Conservation (phyloP, 2,329 filamentous ascomycete species). For the Scedosporium boydii region DNA sequence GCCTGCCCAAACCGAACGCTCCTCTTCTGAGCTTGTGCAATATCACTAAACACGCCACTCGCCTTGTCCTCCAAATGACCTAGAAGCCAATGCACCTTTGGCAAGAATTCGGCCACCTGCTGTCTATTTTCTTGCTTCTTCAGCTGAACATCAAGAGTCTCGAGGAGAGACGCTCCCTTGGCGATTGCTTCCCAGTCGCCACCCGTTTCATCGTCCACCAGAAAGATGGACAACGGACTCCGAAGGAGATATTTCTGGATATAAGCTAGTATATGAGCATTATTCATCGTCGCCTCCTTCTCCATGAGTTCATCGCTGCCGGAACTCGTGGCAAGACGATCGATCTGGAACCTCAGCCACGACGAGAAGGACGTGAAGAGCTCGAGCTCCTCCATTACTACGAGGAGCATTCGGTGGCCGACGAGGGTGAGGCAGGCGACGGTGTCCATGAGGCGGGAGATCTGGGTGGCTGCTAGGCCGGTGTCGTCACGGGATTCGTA, state of each 20-base stretch:
- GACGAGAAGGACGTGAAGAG: slow-evolving; percentile 70
- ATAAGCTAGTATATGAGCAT: slow-evolving; percentile 64
- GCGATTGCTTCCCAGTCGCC: slow-evolving; percentile 1
- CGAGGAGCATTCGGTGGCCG: slow-evolving; percentile 61
- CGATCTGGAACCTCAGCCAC: slow-evolving; percentile 79
- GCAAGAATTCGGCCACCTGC: slow-evolving; percentile 39
- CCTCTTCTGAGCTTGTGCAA: slow-evolving; percentile 60
- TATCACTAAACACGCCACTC: slow-evolving; percentile 52
- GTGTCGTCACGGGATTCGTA: slow-evolving; percentile 57
- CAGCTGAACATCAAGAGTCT: slow-evolving; percentile 35
- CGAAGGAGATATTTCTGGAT: slow-evolving; percentile 60
- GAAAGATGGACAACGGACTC: slow-evolving; percentile 56
- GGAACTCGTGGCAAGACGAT: slow-evolving; percentile 55
- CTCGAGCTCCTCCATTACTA: slow-evolving; percentile 66
- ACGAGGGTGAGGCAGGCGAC: slow-evolving; percentile 67
- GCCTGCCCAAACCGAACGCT: slow-evolving; percentile 58
- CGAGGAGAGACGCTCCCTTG: slow-evolving; percentile 1
- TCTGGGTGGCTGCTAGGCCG: slow-evolving; percentile 54
- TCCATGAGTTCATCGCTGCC: slow-evolving; percentile 64
- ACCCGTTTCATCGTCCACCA: slow-evolving; percentile 27
- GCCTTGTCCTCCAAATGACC: slow-evolving; percentile 48
- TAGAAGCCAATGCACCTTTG: slow-evolving; percentile 55
- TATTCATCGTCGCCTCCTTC: slow-evolving; percentile 67
- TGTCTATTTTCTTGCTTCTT: slow-evolving; percentile 35
- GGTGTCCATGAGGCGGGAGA: slow-evolving; percentile 59